These are phyloP conservation scores for Cercospora citrullina DNA, from an alignment of 2,329 filamentous ascomycete genomes.

Conservation along the genomic window DNA sequence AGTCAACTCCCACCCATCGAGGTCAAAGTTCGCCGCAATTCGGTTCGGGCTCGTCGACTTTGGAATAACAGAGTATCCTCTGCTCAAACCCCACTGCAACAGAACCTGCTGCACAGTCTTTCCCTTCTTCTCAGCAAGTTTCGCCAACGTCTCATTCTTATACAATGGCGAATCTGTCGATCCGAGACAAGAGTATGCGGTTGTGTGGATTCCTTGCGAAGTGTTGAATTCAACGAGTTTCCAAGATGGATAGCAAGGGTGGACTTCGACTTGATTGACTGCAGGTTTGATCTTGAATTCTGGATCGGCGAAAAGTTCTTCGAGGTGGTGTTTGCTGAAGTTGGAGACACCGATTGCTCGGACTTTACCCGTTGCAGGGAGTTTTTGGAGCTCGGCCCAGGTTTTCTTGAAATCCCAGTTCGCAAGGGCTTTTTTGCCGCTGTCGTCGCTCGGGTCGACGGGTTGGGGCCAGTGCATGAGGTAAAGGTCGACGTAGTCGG, in stretches of 20 bases:
- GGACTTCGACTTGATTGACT: slow-evolving; percentile 81
- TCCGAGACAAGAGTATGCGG: slow-evolving; percentile 73
- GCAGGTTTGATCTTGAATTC: slow-evolving; percentile 63
- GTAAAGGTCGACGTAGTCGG: slow-evolving; percentile 69
- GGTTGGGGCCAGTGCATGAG: slow-evolving; percentile 72
- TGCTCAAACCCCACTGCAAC: slow-evolving; percentile 76
- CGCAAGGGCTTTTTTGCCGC: slow-evolving; percentile 62
- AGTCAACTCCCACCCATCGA: slow-evolving; percentile 70
- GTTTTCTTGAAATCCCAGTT: slow-evolving; percentile 85
- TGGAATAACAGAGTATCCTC: slow-evolving; percentile 80
- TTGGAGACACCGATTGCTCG: slow-evolving; percentile 78
- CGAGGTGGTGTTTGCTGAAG: slow-evolving; percentile 77
- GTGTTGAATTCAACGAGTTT: slow-evolving; percentile 74
- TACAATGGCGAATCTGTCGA: slow-evolving; percentile 69
- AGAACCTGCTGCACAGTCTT: slow-evolving; percentile 74
- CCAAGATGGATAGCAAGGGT: slow-evolving; percentile 78
- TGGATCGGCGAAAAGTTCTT: slow-evolving; percentile 67
- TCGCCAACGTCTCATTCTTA: slow-evolving; percentile 63
- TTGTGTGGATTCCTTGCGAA: slow-evolving; percentile 71
- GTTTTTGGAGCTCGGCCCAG: slow-evolving; percentile 52
- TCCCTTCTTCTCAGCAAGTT: slow-evolving; percentile 61
- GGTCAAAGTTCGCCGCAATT: slow-evolving; percentile 74
- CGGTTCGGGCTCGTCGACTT: slow-evolving; percentile 75
- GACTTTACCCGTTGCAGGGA: slow-evolving; percentile 68
- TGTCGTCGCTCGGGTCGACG: slow-evolving; percentile 59